Evolutionary conservation across 805 yeast species (phyloP), one percentile per base, ranked within the genome.

Genomic region (Yamadazyma philogaea): DNA sequence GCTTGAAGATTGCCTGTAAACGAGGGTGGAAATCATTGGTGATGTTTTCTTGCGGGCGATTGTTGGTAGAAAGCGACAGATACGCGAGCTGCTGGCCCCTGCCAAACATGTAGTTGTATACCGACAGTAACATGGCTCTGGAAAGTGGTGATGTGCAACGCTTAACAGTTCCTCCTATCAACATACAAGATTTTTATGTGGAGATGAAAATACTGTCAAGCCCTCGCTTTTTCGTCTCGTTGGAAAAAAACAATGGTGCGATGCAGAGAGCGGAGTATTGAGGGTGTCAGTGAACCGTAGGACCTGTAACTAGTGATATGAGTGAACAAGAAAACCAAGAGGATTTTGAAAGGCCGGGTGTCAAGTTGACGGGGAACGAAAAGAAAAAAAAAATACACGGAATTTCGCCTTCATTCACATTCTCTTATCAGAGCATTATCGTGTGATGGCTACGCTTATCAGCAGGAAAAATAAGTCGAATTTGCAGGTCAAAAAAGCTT

Each of bases 1-100:
- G 85, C 42, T 66, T 69, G 35, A 72, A 59, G 11, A 77, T 57
- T 2, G 72, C 52, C 11, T 61, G 56, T 19, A 76, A 55, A 22
- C 75, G 62, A 1, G 80, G 77, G 47, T 75, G 68, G 50, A 75
- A 73, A 15, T 14, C 15, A 6, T 12, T n/a, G 18, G 40, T 34
- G 11, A 35, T 18, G 18, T 41, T n/a, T 10, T 34, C 40, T 14
- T 41, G 38, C 7, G 39, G 27, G 7, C 30, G n/a, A 30, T 41
- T 41, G 16, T 41, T 41, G n/a, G 44, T 41, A 3, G 39, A 30
- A 6, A 40, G 8, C 4, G 43, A 15, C 34, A 30, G 42, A 6
- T 21, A 33, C 12, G 34, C 22, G 20, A 12, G 20, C 16, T 27
- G 34, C 10, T 35, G 40, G 18, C 27, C 16, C 16, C 45, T 41